Conservation (phyloP, 1,139 yeast species). For the Suhomyces ambrosiae region DNA sequence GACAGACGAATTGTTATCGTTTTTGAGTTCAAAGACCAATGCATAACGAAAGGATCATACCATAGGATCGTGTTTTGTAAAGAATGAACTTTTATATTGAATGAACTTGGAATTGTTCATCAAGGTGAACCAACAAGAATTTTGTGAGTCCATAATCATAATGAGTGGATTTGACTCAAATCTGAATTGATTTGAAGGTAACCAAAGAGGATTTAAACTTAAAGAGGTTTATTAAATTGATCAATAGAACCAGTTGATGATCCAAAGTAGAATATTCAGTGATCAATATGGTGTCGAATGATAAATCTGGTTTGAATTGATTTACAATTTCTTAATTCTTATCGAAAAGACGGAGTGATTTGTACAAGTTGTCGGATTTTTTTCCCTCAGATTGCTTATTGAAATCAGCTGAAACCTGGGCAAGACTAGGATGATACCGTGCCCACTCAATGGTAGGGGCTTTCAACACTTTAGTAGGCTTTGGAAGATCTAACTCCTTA, state of each 20-base stretch:
- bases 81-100: not conserved
- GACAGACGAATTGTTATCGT: constrained; percentile 2
- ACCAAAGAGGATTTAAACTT: not conserved
- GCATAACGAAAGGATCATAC: not conserved
- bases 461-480: constrained; percentile 35
- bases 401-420: constrained; percentile 18
- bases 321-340: too few species aligned
- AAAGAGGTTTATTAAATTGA: too few species aligned
- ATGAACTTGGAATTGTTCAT: not conserved
- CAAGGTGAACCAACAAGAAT: not conserved
- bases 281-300: too few species aligned
- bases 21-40: too few species aligned
- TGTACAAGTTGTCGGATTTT: constrained; percentile 8
- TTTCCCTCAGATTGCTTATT: constrained; percentile 1
- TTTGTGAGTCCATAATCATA: too few species aligned
- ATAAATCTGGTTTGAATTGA: too few species aligned
- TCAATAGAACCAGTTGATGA: too few species aligned
- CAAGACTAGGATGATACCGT: constrained; percentile 26
- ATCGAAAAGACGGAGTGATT: constrained; percentile 12
- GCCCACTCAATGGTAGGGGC: constrained; percentile 45
- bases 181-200: not conserved
- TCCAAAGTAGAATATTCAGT: too few species aligned
- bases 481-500: constrained; percentile 39
- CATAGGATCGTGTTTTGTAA: not conserved
- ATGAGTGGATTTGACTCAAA: too few species aligned